Percentiles rank a stretch among this genome's conserved stretches.
Conservation (phyloP, 1,284 basidiomycete species). For the Takashimella tepidaria region DNA sequence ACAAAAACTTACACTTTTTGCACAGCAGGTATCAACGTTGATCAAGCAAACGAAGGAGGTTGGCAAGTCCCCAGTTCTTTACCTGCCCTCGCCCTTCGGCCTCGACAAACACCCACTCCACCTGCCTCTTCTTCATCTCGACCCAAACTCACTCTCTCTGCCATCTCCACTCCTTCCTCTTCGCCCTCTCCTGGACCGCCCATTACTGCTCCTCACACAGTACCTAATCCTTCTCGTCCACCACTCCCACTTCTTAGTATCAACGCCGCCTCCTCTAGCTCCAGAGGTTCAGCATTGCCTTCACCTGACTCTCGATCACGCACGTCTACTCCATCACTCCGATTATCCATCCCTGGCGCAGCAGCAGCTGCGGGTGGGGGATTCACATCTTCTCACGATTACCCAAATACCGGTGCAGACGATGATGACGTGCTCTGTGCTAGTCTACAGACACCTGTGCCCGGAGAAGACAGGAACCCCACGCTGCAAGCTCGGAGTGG, state of each 20-base stretch:
- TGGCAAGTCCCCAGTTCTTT: constrained; percentile 36
- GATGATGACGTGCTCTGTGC: constrained; percentile 18
- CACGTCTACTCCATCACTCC: constrained; percentile 27
- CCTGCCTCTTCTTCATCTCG: constrained; percentile 22
- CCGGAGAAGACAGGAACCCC: constrained; percentile 34
- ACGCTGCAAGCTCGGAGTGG: constrained; percentile 34
- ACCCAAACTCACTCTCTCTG: constrained; percentile 33
- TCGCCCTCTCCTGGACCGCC: constrained; percentile 6
- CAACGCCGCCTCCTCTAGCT: constrained; percentile 21
- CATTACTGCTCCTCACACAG: constrained; percentile 2
- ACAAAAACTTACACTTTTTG: background rate
- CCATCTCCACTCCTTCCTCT: constrained; percentile 15
- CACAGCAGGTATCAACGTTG: constrained; percentile 43
- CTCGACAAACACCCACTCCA: constrained; percentile 7
- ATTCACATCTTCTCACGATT: constrained; percentile 13
- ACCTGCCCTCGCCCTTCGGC: constrained; percentile 29
- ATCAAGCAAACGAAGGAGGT: constrained; percentile 40
- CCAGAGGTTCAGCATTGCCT: background rate
- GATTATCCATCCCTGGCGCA: constrained; percentile 35
- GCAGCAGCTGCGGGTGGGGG: constrained; percentile 8
- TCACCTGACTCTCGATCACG: constrained; percentile 6
- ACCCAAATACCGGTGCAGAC: constrained; percentile 19
- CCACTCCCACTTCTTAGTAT: constrained; percentile 7
- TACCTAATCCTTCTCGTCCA: constrained; percentile 13
- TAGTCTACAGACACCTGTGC: constrained; percentile 18